These are phyloP conservation scores for Calonectria leucothoes DNA, from an alignment of 2,329 filamentous ascomycete genomes.

Conservation along the genomic window DNA sequence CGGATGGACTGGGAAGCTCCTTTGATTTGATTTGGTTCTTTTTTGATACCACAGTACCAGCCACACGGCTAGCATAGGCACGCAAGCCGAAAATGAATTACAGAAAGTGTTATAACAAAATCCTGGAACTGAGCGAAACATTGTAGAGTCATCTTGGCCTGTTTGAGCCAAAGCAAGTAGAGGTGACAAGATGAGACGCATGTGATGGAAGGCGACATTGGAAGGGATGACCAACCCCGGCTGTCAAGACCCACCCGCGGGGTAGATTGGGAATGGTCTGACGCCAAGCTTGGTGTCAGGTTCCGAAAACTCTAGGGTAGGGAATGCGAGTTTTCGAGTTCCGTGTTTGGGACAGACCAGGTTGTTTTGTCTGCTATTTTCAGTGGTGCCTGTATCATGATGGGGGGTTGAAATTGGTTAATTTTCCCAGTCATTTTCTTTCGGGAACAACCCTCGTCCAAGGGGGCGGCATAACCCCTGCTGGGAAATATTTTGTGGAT, in stretches of 20 bases:
- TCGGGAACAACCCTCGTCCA: not conserved
- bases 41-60: constrained; percentile 43
- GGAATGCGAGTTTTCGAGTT: not conserved
- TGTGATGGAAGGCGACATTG: constrained; percentile 13
- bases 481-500: not conserved
- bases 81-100: constrained; percentile 34
- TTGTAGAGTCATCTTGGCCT: not conserved
- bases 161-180: not conserved
- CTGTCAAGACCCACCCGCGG: constrained; percentile 8
- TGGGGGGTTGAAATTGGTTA: not conserved
- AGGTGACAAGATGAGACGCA: constrained; percentile 21
- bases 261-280: constrained; percentile 1
- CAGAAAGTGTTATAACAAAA: constrained; percentile 35
- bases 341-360: not conserved
- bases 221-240: not conserved
- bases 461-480: not conserved
- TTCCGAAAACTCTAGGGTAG: constrained; percentile 16
- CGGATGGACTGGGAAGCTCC: constrained; percentile 35
- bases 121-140: not conserved
- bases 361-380: not conserved
- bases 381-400: not conserved
- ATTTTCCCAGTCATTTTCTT: not conserved
- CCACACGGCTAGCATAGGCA: constrained; percentile 35
- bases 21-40: constrained; percentile 35
- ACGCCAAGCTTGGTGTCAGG: not conserved